Evolutionary conservation across 2,329 filamentous ascomycete genomes (phyloP), one percentile per base, ranked within the genome.

Genomic region (Penicillium glabrum): DNA sequence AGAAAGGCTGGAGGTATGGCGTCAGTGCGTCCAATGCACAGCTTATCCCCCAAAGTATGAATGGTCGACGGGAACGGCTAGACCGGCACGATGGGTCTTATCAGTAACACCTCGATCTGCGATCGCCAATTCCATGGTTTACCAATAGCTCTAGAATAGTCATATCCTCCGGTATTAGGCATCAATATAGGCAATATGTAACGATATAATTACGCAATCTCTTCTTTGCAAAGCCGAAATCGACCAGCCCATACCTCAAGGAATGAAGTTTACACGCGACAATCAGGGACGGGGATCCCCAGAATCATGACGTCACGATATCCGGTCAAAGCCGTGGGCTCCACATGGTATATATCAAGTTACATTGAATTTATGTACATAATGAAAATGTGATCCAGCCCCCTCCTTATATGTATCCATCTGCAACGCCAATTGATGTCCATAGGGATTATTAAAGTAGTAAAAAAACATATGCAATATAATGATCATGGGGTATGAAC

Each of bases 11-110:
- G 43, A 46, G 33, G 33, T 23, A 60, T 61, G 59, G 48, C 53
- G 61, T 61, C 61, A 59, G 45, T 31, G 50, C 44, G 35, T 11
- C 35, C 31, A 27, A 51, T 59, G 59, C 53, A 50, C 49, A 47
- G 41, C 39, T 56, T 47, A 51, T 51, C 47, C 35, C 45, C 10
- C 24, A 47, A 39, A 2, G 9, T 35, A 39, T 35, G 29, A 43
- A 44, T 31, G 50, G 11, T 13, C 24, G 58, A 46, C 54, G 62
- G 50, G 54, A 64, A 59, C 62, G 62, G 62, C 53, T 63, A 60
- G 44, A 51, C 46, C 62, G 62, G 62, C 62, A 62, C 35, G 9
- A 33, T 48, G 50, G 46, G 48, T 41, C 50, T 57, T 46, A 53
- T 50, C 46, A 33, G 51, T 35, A 37, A 31, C 31, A 46, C 24